A percentile compares a stretch with the other conserved stretches of the same genome.
Evolutionary conservation across 179 eudicot genomes (phyloP).

Genomic region (Actinidia polygama): DNA sequence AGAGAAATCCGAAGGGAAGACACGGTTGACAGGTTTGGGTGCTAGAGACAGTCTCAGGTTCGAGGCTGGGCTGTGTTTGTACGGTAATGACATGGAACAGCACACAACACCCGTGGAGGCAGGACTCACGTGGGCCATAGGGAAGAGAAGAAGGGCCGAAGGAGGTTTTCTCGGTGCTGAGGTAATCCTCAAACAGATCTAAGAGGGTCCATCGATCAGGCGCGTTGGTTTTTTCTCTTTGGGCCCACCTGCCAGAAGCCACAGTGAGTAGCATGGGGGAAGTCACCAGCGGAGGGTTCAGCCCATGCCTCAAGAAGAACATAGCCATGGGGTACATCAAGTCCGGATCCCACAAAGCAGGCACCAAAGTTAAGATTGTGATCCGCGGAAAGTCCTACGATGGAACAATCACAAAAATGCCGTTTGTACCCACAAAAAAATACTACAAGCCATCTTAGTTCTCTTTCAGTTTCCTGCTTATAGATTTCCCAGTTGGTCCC

Average conservation of each 20-base stretch:
- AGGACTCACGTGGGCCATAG: conserved; percentile 96
- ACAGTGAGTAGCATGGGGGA: conserved; percentile 87
- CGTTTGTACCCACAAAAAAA: conserved; percentile 86
- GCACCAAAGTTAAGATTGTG: conserved; percentile 75
- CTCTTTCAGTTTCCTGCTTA: background rate
- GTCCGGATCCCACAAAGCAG: conserved; percentile 81
- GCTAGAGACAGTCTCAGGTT: conserved; percentile 97
- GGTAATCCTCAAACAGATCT: conserved; percentile 85
- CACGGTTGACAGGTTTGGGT: conserved; percentile 87
- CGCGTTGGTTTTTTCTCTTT: conserved; percentile 78
- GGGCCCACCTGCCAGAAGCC: conserved; percentile 94
- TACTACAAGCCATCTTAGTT: conserved; percentile 79
- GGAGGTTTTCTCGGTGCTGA: conserved; percentile 96
- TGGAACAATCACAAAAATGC: conserved; percentile 89
- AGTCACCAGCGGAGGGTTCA: conserved; percentile 94
- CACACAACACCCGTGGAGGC: conserved; percentile 92
- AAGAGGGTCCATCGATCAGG: conserved; percentile 72
- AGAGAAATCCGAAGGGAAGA: conserved; percentile 93
- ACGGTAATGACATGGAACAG: conserved; percentile 96
- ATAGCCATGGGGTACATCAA: conserved; percentile 98
- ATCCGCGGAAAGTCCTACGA: conserved; percentile 82
- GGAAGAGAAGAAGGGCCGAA: conserved; percentile 89
- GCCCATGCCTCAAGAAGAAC: conserved; percentile 97
- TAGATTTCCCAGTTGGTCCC: conserved; percentile 8
- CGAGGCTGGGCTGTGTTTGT: conserved; percentile 90